Percentiles rank a stretch among this genome's conserved stretches.
Evolutionary conservation across 139 green algal species (phyloP).

Genomic region (Pleodorina starrii): DNA sequence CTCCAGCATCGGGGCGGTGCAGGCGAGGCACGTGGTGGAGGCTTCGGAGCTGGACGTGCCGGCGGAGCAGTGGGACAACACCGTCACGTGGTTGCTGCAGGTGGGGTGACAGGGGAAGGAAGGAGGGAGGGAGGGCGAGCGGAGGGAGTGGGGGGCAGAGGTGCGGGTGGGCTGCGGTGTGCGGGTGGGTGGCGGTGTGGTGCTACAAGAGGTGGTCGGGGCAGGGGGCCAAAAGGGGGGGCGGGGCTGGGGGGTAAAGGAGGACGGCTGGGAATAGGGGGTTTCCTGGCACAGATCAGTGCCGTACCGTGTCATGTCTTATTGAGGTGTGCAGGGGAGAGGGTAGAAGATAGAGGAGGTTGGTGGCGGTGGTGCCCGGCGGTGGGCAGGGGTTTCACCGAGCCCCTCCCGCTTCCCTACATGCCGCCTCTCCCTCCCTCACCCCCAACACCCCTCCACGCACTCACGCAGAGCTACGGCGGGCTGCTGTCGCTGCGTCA

Average conservation of each 20-base stretch:
- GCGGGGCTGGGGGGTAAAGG: neutral
- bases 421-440: neutral
- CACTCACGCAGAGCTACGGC: conserved; percentile 37
- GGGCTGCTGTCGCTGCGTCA: conserved; percentile 9
- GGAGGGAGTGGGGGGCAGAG: neutral
- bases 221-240: neutral
- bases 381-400: neutral
- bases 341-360: neutral
- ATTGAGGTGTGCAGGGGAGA: neutral
- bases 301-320: neutral
- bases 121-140: neutral
- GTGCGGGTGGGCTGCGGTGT: neutral
- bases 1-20: conserved; percentile 43
- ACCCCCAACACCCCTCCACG: too few relatives aligned
- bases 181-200: too few relatives aligned
- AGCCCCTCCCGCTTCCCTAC: neutral
- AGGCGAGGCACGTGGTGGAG: conserved; percentile 53
- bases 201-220: too few relatives aligned
- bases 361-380: too few relatives aligned
- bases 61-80: conserved; percentile 52
- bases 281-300: neutral
- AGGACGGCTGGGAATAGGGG: neutral
- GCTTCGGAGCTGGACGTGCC: conserved; percentile 45
- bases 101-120: neutral
- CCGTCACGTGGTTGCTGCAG: conserved; percentile 32